Base-by-base conservation (phyloP, 305 asterid species). In the Fraxinus sp. region DNA sequence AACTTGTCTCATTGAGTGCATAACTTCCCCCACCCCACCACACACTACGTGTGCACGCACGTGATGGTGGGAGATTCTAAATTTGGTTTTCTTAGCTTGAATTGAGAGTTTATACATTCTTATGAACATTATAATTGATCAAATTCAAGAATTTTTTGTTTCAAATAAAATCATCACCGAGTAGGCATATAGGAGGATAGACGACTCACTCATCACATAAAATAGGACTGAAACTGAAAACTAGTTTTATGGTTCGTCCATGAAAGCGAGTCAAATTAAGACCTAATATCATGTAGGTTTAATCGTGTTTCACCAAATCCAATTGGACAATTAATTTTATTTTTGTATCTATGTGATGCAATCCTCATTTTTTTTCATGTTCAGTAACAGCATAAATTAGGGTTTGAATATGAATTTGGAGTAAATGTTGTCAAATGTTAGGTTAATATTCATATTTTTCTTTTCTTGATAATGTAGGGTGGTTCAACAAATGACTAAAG, bases 401-500 rank as follows among this genome's bases (percentile, higher is more conserved):
- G 76, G 7, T 55, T 30, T 70, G 43, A 55, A 78, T 16, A 30
- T n/a, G 33, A 30, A 37, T 8, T 22, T 14, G 68, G 35, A 22
- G 18, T 7, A 30, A 35, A 3, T 8, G 46, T n/a, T 72, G 89
- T 79, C 84, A 79, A 70, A 77, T 71, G 70, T 30, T 20, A 68
- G 73, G 64, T 79, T 75, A 24, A 26, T 30, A 52, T 68, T 72
- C 20, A 16, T 18, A 7, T 14, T 18, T 46, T 75, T 26, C 41
- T 74, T 75, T 18, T 43, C 55, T 68, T 85, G 83, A 81, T 87
- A 85, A 85, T 83, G 64, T 55, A 81, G 82, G 81, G 90, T 87
- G 81, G 90, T 87, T 87, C 90, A 87, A 85, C 90, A 87, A 85
- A 87, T 83, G 85, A 82, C 52, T n/a, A 55, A 55, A 55, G 64